phyloP scores from a whole-genome alignment of 306 rosid species.

The Cucumis cinereus region DNA sequence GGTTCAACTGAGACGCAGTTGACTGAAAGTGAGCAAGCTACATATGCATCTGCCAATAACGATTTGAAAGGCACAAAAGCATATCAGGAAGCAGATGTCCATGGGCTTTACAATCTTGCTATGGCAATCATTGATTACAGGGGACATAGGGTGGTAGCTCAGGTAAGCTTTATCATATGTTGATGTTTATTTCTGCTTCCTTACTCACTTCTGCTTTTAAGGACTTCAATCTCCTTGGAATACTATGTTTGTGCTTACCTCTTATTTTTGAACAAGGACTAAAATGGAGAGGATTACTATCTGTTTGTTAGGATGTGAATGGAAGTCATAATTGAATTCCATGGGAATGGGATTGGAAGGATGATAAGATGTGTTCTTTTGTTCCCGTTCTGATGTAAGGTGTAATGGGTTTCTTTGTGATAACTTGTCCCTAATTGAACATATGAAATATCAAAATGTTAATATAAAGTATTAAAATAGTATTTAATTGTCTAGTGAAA shows the following conservation, averaged over 20 bases:
- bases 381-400: background rate
- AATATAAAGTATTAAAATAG: too few species aligned
- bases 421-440: background rate
- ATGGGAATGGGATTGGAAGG: background rate
- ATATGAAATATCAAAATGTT: too few species aligned
- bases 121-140: slow-evolving; percentile 95
- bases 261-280: background rate
- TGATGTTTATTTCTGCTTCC: background rate
- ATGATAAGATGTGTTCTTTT: background rate
- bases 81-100: slow-evolving; percentile 96
- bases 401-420: background rate
- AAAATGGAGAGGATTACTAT: background rate
- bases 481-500: too few species aligned
- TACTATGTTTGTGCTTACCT: background rate
- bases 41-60: slow-evolving; percentile 97
- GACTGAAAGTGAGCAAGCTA: slow-evolving; percentile 93
- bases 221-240: background rate
- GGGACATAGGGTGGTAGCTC: slow-evolving; percentile 99
- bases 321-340: background rate
- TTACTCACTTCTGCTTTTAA: background rate
- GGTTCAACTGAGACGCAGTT: slow-evolving; percentile 47
- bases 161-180: slow-evolving; percentile 28
- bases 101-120: slow-evolving; percentile 89
- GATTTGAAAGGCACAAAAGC: slow-evolving; percentile 99
- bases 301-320: background rate